A percentile compares a stretch with the other conserved stretches of the same genome.
Conservation (phyloP, 371 early-diverging fungal genomes). For the Dinochytrium kinnereticum region DNA sequence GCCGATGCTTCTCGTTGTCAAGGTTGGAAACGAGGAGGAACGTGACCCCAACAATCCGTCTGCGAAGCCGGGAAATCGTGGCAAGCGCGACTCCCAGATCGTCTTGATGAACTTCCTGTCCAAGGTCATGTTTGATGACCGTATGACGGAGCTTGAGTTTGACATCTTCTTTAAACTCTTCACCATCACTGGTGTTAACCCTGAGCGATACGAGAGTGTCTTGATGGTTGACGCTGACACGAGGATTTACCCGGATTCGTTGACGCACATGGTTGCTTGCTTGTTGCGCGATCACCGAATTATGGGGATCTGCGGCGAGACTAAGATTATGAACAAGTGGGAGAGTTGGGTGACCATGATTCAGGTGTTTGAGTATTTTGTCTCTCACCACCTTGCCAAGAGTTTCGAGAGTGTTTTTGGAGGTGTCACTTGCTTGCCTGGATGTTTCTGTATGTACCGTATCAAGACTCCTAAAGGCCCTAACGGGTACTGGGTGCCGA, state of each 20-base stretch:
- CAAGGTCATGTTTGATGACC: slow-evolving; percentile 91
- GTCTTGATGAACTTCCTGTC: slow-evolving; percentile 96
- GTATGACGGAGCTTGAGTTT: slow-evolving; percentile 93
- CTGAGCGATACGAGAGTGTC: slow-evolving; percentile 85
- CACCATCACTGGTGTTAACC: slow-evolving; percentile 72
- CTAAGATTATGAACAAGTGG: slow-evolving; percentile 73
- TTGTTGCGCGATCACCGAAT: slow-evolving; percentile 66
- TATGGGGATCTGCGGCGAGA: slow-evolving; percentile 79
- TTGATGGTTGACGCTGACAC: slow-evolving; percentile 98
- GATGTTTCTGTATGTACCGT: slow-evolving; percentile 85
- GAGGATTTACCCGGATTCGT: slow-evolving; percentile 73
- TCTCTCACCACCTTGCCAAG: slow-evolving; percentile 94
- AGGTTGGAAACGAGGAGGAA: slow-evolving; percentile 77
- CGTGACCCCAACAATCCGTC: slow-evolving; percentile 65
- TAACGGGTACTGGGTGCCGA: slow-evolving; percentile 60
- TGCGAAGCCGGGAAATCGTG: slow-evolving; percentile 90
- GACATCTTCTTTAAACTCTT: slow-evolving; percentile 92
- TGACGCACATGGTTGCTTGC: slow-evolving; percentile 76
- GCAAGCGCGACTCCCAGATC: slow-evolving; percentile 98
- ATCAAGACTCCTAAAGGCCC: slow-evolving; percentile 54
- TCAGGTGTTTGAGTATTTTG: slow-evolving; percentile 95
- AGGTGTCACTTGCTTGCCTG: slow-evolving; percentile 97
- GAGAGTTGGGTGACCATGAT: slow-evolving; percentile 69
- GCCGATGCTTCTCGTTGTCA: slow-evolving; percentile 92
- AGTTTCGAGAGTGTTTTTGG: slow-evolving; percentile 97